A percentile compares a stretch with the other conserved stretches of the same genome.
Evolutionary conservation across 805 yeast species (phyloP).

Genomic region (Lachancea thermotolerans): DNA sequence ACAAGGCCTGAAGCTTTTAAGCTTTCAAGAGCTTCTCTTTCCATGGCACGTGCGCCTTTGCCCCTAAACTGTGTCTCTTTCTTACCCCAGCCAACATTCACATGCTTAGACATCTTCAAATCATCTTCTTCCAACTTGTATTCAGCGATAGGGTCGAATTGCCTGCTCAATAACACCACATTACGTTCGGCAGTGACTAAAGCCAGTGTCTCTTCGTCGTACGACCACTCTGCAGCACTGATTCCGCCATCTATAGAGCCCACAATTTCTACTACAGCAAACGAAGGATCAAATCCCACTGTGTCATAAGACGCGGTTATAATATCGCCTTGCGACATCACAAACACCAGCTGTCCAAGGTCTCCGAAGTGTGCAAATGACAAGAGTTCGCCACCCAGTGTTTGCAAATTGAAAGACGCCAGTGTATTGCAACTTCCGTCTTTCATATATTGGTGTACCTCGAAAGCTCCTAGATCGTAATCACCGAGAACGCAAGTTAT

Average conservation of each 20-base stretch:
- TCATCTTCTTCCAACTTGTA: slow-evolving; percentile 53
- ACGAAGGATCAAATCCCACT: slow-evolving; percentile 37
- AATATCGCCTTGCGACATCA: slow-evolving; percentile 72
- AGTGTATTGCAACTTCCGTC: slow-evolving; percentile 51
- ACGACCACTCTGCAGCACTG: slow-evolving; percentile 74
- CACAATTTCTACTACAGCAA: slow-evolving; percentile 59
- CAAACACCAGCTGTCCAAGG: slow-evolving; percentile 54
- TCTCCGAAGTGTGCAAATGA: slow-evolving; percentile 68
- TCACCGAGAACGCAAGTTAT: slow-evolving; percentile 59
- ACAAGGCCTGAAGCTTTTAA: slow-evolving; percentile 54
- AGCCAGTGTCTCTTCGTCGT: slow-evolving; percentile 81
- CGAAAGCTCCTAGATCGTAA: slow-evolving; percentile 48
- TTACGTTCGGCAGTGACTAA: slow-evolving; percentile 57
- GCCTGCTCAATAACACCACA: slow-evolving; percentile 60
- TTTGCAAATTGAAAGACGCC: slow-evolving; percentile 52
- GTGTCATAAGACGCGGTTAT: slow-evolving; percentile 56
- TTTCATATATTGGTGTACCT: slow-evolving; percentile 71
- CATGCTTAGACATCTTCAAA: slow-evolving; percentile 66
- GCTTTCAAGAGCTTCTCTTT: slow-evolving; percentile 50
- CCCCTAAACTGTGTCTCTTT: slow-evolving; percentile 96
- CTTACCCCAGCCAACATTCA: slow-evolving; percentile 98
- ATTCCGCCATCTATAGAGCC: slow-evolving; percentile 80
- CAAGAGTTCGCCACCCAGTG: slow-evolving; percentile 38
- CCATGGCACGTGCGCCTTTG: slow-evolving; percentile 75
- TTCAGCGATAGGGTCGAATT: slow-evolving; percentile 76